Conservation (phyloP, 2,329 filamentous ascomycete genomes). For the Cryoendolithus antarcticus region DNA sequence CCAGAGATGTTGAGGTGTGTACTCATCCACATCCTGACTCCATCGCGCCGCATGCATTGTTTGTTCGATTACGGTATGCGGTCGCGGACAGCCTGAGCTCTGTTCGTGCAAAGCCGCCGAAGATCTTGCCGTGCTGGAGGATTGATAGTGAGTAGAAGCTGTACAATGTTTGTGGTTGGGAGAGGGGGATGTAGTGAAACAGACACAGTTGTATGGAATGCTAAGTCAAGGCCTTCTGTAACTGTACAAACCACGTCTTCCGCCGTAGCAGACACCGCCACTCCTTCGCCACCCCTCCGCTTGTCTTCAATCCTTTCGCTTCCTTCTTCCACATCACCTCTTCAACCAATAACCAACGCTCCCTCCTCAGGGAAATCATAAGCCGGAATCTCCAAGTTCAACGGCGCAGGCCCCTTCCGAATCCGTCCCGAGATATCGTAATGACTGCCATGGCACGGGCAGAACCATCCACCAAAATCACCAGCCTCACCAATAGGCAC, state of each 20-base stretch:
- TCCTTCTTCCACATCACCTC: slow-evolving; percentile 1
- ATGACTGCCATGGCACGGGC: slow-evolving; percentile 98
- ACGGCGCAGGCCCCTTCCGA: slow-evolving; percentile 89
- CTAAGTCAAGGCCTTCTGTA: slow-evolving; percentile 1
- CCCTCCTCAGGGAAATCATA: slow-evolving; percentile 90
- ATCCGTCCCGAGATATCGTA: slow-evolving; percentile 99
- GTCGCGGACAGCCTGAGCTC: too few species aligned
- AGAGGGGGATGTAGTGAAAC: too few species aligned
- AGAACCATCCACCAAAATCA: slow-evolving; percentile 99
- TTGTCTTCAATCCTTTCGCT: slow-evolving; percentile 1
- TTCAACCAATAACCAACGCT: slow-evolving; percentile 83
- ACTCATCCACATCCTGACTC: too few species aligned
- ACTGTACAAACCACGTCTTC: slow-evolving; percentile 6
- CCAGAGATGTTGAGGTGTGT: too few species aligned
- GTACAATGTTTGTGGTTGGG: too few species aligned
- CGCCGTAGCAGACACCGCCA: slow-evolving; percentile 6
- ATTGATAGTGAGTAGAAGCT: too few species aligned
- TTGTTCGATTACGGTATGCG: too few species aligned
- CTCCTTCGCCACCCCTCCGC: not conserved
- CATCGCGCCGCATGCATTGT: too few species aligned
- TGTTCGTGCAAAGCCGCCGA: too few species aligned
- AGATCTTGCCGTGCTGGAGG: too few species aligned
- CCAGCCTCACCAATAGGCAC: slow-evolving; percentile 98
- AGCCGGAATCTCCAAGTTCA: slow-evolving; percentile 88
- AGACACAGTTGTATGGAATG: too few species aligned